phyloP scores from a whole-genome alignment of 2,329 filamentous ascomycete species.

The Monilinia fructicola region DNA sequence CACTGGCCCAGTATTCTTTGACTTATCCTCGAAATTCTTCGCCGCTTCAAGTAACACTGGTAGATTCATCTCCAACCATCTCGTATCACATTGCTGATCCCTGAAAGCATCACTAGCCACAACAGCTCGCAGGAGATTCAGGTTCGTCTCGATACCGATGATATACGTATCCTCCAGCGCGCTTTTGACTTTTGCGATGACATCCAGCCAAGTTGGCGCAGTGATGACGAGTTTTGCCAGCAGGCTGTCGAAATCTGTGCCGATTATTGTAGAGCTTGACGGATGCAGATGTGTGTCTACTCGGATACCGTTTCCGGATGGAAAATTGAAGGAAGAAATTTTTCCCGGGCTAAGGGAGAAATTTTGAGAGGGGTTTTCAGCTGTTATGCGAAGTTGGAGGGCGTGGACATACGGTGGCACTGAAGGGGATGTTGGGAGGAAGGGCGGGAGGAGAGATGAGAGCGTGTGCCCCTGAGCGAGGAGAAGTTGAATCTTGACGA shows the following conservation, averaged over 20 bases:
- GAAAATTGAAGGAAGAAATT: constrained; percentile 54
- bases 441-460: constrained; percentile 39
- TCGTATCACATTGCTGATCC: constrained; percentile 51
- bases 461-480: constrained; percentile 41
- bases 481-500: constrained; percentile 42
- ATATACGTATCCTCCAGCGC: constrained; percentile 57
- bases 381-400: constrained; percentile 48
- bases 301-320: constrained; percentile 54
- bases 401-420: constrained; percentile 41
- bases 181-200: constrained; percentile 53
- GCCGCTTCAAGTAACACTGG: constrained; percentile 38
- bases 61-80: constrained; percentile 57
- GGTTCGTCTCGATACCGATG: constrained; percentile 58
- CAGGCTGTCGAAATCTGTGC: constrained; percentile 50
- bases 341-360: constrained; percentile 62
- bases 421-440: constrained; percentile 39
- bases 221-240: constrained; percentile 50
- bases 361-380: constrained; percentile 45
- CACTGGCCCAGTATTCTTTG: constrained; percentile 36
- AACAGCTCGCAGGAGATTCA: constrained; percentile 55
- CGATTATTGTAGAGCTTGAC: constrained; percentile 44
- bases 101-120: constrained; percentile 52
- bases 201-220: constrained; percentile 50
- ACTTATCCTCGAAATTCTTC: constrained; percentile 33
- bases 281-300: constrained; percentile 46